These are phyloP conservation scores for Candolleomyces eurysporus DNA, from an alignment of 768 basidiomycete genomes.

Conservation along the genomic window DNA sequence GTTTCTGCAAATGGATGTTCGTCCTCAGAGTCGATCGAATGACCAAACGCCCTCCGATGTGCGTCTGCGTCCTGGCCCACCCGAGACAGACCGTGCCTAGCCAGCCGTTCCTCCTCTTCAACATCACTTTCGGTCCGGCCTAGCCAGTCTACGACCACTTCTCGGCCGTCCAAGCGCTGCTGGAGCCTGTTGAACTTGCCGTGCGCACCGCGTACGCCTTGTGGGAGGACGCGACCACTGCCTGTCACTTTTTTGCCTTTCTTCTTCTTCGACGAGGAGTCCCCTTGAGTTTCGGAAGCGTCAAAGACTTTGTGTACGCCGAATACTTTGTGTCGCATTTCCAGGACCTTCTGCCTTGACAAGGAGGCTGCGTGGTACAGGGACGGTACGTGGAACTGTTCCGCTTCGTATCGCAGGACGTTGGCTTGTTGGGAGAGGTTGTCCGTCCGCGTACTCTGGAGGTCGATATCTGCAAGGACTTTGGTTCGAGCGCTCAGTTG, in stretches of 20 bases:
- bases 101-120: conserved; percentile 58
- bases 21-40: conserved; percentile 15
- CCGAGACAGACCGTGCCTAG: neutral
- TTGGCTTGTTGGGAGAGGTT: conserved; percentile 58
- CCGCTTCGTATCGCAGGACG: conserved; percentile 69
- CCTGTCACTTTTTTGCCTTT: conserved; percentile 9
- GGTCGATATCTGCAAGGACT: conserved; percentile 51
- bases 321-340: conserved; percentile 65
- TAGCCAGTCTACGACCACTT: conserved; percentile 60
- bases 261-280: neutral
- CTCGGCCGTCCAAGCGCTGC: conserved; percentile 64
- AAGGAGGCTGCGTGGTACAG: conserved; percentile 66
- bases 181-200: conserved; percentile 64
- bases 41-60: too few species aligned
- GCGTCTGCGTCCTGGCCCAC: too few species aligned
- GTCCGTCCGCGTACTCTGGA: conserved; percentile 47
- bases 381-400: conserved; percentile 62
- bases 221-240: conserved; percentile 46
- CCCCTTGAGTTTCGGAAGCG: neutral
- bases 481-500: conserved; percentile 45
- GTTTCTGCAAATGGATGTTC: neutral
- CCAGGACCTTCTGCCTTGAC: conserved; percentile 61
- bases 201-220: conserved; percentile 54
- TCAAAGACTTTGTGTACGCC: conserved; percentile 31
- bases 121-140: conserved; percentile 78